Evolutionary conservation across 352 stramenopile species (phyloP), one percentile per base, ranked within the genome.

Genomic region (Pythium periplocum): DNA sequence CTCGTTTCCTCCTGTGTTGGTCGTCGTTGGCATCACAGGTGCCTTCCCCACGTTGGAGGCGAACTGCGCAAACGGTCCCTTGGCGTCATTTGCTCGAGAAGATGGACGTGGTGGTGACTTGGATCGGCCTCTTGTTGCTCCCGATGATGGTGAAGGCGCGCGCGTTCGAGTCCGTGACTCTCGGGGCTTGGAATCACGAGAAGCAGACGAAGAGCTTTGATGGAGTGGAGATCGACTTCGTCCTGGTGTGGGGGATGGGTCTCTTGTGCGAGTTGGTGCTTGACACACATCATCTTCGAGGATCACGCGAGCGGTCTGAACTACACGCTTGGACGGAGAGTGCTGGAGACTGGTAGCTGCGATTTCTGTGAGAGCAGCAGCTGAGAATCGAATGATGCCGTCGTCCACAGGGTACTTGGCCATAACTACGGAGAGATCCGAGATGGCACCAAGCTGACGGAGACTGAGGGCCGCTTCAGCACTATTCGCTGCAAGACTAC

Each of bases 391-490:
- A 30, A 84, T 83, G 51, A 89, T 87, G 41, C 78, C 76, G 75
- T 87, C 79, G 41, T 87, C 74, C 2, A 73, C 60, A 10, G 79
- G 79, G 61, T 86, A 85, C 48, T 86, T 90, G 6, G 76, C 79
- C 76, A 90, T 85, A 7, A 82, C 67, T 4, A 87, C 64, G 4
- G 79, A 90, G 0, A 90, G 53, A 46, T 90, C 79, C 2, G 72
- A 58, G n/a, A 90, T 86, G 6, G 65, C 76, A 45, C 71, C 74
- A 46, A 72, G 42, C n/a, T 76, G 53, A 3, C 78, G 71, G 12
- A 89, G 52, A 39, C 56, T 61, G 11, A 69, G 62, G 3, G 78
- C 72, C 30, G 64, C 73, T 4, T 62, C 59, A 11, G 64, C 49
- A 51, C 71, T 81, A 51, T 81, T 72, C 11, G 75, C 71, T 42